Conservation (phyloP, 495 filamentous ascomycete species). For the Entonaema liquescens region DNA sequence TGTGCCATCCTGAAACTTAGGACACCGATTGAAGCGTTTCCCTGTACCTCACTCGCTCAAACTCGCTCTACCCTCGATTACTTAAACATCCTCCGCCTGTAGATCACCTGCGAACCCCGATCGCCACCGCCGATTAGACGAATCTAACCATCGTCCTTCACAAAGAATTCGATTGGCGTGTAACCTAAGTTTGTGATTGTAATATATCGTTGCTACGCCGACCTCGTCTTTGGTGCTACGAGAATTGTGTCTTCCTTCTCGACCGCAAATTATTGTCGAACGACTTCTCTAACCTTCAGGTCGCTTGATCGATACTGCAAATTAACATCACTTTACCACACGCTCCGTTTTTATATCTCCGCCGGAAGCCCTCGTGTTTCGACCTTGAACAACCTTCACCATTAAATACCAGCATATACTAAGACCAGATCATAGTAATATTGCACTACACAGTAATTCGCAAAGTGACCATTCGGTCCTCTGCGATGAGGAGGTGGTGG, state of each 20-base stretch:
- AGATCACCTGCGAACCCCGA: conserved; percentile 25
- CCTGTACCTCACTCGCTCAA: conserved; percentile 16
- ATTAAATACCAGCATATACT: conserved; percentile 22
- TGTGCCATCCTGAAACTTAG: conserved; percentile 21
- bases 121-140: conserved; percentile 34
- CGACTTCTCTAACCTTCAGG: conserved; percentile 7
- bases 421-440: conserved; percentile 20
- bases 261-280: conserved; percentile 6
- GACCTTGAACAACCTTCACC: conserved; percentile 15
- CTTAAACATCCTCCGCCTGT: conserved; percentile 26
- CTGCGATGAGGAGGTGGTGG: conserved; percentile 56
- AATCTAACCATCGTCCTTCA: conserved; percentile 17
- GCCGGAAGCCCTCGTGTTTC: conserved; percentile 42
- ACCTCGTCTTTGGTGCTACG: conserved; percentile 24
- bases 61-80: conserved; percentile 28
- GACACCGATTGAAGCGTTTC: conserved; percentile 22
- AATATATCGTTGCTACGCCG: conserved; percentile 30
- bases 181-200: conserved; percentile 26
- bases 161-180: conserved; percentile 18
- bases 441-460: conserved; percentile 32
- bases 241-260: conserved; percentile 24
- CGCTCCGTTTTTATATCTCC: conserved; percentile 10
- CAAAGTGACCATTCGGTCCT: conserved; percentile 51
- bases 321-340: conserved; percentile 17
- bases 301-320: conserved; percentile 14